Percentiles rank a stretch among this genome's conserved stretches.
phyloP scores from a whole-genome alignment of 1,139 yeast species.

The Candida glucosophila region DNA sequence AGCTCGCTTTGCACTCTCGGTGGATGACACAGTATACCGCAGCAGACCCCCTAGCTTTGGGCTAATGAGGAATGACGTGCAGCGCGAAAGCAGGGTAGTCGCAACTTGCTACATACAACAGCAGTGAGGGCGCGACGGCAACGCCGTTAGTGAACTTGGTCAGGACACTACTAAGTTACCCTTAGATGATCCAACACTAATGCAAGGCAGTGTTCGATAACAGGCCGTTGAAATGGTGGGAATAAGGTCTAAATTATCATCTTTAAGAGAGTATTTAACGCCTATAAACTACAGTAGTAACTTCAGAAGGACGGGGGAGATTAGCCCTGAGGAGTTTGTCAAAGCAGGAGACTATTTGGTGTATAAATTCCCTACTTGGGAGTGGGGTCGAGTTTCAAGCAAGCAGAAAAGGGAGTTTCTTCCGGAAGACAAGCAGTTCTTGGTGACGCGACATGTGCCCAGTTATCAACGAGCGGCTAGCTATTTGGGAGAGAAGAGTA shows the following conservation, averaged over 20 bases:
- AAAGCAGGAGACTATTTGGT: slow-evolving; percentile 89
- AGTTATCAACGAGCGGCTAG: slow-evolving; percentile 66
- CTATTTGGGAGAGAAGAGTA: slow-evolving; percentile 34
- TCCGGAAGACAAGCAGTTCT: slow-evolving; percentile 78
- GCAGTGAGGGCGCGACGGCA: no score
- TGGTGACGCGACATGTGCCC: slow-evolving; percentile 86
- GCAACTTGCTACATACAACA: no score
- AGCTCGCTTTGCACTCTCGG: no score
- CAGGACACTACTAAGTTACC: no score
- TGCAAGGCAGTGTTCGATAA: no score
- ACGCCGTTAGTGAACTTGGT: no score
- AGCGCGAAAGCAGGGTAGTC: no score
- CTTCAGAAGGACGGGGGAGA: slow-evolving; percentile 77
- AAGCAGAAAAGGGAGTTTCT: slow-evolving; percentile 59
- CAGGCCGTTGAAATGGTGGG: no score
- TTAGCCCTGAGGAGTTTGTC: slow-evolving; percentile 90
- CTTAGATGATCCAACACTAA: no score
- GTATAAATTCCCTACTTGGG: slow-evolving; percentile 94
- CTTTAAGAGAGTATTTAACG: slow-evolving; percentile 84
- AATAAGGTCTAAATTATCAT: slow-evolving; percentile 76
- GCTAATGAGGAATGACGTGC: no score
- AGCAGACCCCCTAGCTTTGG: no score
- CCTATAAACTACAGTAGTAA: slow-evolving; percentile 83
- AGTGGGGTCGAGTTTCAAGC: slow-evolving; percentile 72
- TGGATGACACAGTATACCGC: no score